Percentiles rank a stretch among this genome's conserved stretches.
Evolutionary conservation across 148 eudicot species (phyloP).

Genomic region (Rhododendron kiyosumense): DNA sequence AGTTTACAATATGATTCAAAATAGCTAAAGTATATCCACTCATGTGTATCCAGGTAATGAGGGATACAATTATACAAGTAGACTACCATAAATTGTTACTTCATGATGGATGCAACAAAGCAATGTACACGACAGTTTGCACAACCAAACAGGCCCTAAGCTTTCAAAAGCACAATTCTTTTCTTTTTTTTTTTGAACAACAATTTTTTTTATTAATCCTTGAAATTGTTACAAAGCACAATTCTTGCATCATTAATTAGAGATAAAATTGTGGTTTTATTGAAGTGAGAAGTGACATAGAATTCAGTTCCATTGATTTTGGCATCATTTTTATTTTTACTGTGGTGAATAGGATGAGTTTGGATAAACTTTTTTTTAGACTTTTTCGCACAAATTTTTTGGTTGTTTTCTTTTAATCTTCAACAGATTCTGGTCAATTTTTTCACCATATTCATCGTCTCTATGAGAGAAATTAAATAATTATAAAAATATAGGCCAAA

Average conservation of each 20-base stretch:
- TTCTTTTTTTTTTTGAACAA: no score
- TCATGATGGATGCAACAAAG: neutral
- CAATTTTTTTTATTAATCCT: no score
- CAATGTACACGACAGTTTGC: neutral
- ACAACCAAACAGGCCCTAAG: neutral
- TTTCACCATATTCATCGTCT: neutral
- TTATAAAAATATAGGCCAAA: neutral
- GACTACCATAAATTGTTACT: neutral
- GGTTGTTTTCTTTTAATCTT: neutral
- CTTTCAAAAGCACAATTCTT: neutral
- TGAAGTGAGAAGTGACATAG: neutral
- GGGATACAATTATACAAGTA: neutral
- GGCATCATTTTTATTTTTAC: neutral
- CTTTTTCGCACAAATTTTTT: neutral
- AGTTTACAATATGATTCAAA: neutral
- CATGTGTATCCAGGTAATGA: neutral
- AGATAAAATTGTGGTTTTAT: neutral
- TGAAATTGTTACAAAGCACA: neutral
- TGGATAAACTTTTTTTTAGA: neutral
- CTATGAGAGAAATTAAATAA: neutral
- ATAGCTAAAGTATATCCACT: neutral
- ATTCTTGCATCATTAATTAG: neutral
- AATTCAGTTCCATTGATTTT: neutral
- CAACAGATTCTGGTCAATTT: neutral
- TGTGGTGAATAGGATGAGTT: neutral